Conservation (phyloP, 768 basidiomycete genomes). For the Pleurotus pulmonarius region DNA sequence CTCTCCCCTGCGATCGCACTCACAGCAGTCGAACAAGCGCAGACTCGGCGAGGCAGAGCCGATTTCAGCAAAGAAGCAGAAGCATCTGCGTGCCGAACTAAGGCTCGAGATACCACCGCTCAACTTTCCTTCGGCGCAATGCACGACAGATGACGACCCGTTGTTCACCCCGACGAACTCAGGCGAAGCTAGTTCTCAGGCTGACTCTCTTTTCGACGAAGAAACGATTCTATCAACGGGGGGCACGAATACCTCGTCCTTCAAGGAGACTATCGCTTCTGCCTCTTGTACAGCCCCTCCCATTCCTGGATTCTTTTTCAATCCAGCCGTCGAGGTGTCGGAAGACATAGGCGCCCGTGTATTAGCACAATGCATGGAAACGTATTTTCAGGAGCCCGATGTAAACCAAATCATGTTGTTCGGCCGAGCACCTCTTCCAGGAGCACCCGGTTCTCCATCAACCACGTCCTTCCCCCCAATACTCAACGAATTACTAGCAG, state of each 20-base stretch:
- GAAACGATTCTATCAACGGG: slow-evolving; percentile 8
- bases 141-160: neutral
- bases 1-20: too few relatives aligned
- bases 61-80: neutral
- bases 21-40: neutral
- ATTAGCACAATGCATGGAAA: slow-evolving; percentile 46
- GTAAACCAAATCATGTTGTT: slow-evolving; percentile 90
- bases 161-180: slow-evolving; percentile 1
- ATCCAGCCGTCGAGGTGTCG: slow-evolving; percentile 48
- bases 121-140: neutral
- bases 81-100: slow-evolving; percentile 11
- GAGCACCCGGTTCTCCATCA: slow-evolving; percentile 8
- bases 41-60: neutral
- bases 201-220: slow-evolving; percentile 53
- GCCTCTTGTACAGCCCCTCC: slow-evolving; percentile 42
- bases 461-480: slow-evolving; percentile 41
- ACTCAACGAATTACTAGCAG: slow-evolving; percentile 49
- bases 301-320: slow-evolving; percentile 64
- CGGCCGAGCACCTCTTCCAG: slow-evolving; percentile 35
- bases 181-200: slow-evolving; percentile 13
- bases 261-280: neutral
- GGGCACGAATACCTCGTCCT: neutral
- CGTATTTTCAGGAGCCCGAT: slow-evolving; percentile 46
- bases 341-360: slow-evolving; percentile 47
- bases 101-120: slow-evolving; percentile 14